These are phyloP conservation scores for Aspergillus sp. DNA, from an alignment of 2,329 filamentous ascomycete species.

Conservation along the genomic window DNA sequence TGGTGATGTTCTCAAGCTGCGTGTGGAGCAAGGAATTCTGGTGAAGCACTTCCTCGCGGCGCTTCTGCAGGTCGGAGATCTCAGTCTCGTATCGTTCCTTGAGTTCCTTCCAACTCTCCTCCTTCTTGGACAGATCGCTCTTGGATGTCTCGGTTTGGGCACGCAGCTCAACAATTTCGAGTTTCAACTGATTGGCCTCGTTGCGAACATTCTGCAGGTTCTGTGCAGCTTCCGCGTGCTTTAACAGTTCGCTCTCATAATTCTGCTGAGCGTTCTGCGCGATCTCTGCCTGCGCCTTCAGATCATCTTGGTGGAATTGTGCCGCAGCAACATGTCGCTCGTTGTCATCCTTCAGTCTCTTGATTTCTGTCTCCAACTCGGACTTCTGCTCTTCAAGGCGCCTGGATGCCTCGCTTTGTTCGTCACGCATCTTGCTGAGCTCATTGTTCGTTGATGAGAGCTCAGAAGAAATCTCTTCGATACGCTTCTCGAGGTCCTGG, in stretches of 20 bases:
- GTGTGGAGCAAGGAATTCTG: slow-evolving; percentile 90
- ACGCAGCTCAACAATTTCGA: slow-evolving; percentile 69
- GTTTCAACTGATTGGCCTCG: slow-evolving; percentile 79
- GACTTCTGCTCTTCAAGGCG: slow-evolving; percentile 79
- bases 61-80: slow-evolving; percentile 70
- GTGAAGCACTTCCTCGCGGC: slow-evolving; percentile 78
- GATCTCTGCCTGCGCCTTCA: slow-evolving; percentile 90
- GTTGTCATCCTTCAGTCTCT: slow-evolving; percentile 77
- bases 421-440: slow-evolving; percentile 73
- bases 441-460: slow-evolving; percentile 78
- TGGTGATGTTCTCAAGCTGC: slow-evolving; percentile 78
- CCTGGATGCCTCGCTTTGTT: slow-evolving; percentile 70
- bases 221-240: slow-evolving; percentile 93
- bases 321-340: slow-evolving; percentile 76
- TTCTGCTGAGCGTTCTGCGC: slow-evolving; percentile 89
- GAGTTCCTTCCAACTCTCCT: slow-evolving; percentile 84
- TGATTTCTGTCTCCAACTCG: slow-evolving; percentile 73
- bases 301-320: slow-evolving; percentile 82
- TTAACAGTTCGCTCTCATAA: slow-evolving; percentile 90
- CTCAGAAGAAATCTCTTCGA: slow-evolving; percentile 80
- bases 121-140: slow-evolving; percentile 71
- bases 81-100: slow-evolving; percentile 80
- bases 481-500: slow-evolving; percentile 74
- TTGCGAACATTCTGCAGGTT: slow-evolving; percentile 72
- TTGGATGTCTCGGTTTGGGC: slow-evolving; percentile 85